Conservation (phyloP, 306 rosid genomes). For the Cicer arietinum region DNA sequence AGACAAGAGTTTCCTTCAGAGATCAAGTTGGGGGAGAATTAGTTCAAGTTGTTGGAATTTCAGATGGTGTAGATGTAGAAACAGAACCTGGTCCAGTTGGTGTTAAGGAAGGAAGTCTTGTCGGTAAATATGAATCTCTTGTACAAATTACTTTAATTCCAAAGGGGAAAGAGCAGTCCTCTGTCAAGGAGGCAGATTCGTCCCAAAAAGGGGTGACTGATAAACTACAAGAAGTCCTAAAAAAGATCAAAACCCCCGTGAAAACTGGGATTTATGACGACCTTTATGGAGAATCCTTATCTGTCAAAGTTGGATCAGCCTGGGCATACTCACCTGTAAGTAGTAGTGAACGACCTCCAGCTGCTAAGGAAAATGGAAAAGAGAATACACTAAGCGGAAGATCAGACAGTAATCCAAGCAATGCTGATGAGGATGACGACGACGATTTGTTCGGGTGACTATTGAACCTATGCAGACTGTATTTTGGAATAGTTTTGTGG, state of each 20-base stretch:
- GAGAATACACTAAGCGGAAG: constrained; percentile 53
- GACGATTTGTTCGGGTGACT: constrained; percentile 89
- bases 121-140: constrained; percentile 94
- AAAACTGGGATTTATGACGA: constrained; percentile 86
- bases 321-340: constrained; percentile 79
- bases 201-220: constrained; percentile 88
- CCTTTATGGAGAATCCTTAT: constrained; percentile 85
- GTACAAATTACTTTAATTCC: constrained; percentile 92
- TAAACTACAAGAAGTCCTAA: constrained; percentile 85
- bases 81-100: constrained; percentile 97
- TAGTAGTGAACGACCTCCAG: constrained; percentile 51
- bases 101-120: constrained; percentile 97
- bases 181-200: constrained; percentile 60
- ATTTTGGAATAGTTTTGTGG: constrained; percentile 42
- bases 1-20: constrained; percentile 80
- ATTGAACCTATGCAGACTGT: constrained; percentile 44
- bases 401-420: constrained; percentile 55
- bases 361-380: constrained; percentile 53
- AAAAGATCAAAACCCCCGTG: constrained; percentile 71
- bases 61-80: constrained; percentile 94
- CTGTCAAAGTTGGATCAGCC: constrained; percentile 85
- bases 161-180: constrained; percentile 81
- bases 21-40: constrained; percentile 97
- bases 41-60: constrained; percentile 86
- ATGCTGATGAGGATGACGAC: constrained; percentile 62